These are phyloP conservation scores for Fusarium floridanum DNA, from an alignment of 2,329 filamentous ascomycete species.

Conservation along the genomic window DNA sequence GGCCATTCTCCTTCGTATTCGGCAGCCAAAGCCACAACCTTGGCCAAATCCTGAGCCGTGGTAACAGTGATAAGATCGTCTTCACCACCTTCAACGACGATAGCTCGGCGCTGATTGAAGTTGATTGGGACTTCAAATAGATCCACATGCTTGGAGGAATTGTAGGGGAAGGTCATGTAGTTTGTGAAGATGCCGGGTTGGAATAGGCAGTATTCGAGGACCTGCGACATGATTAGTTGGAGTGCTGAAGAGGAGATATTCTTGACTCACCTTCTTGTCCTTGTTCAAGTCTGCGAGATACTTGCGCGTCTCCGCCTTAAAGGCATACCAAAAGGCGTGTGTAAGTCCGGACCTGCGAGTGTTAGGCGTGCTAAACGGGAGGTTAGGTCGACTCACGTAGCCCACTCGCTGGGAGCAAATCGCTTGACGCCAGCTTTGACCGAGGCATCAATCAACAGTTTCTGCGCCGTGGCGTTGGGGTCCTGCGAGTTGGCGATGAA, in stretches of 20 bases:
- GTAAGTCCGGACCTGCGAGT: conserved; percentile 18
- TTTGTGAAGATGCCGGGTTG: conserved; percentile 67
- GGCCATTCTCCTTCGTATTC: conserved; percentile 61
- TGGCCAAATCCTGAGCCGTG: conserved; percentile 58
- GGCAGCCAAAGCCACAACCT: conserved; percentile 55
- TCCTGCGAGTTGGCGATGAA: conserved; percentile 58
- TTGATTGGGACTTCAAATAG: conserved; percentile 55
- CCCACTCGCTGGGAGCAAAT: conserved; percentile 73
- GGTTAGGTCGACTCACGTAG: conserved; percentile 47
- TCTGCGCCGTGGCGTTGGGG: conserved; percentile 49
- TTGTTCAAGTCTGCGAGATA: conserved; percentile 67
- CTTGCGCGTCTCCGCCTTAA: conserved; percentile 61
- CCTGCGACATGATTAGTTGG: conserved; percentile 46
- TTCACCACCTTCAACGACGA: conserved; percentile 58
- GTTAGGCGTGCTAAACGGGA: neutral
- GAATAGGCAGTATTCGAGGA: conserved; percentile 69
- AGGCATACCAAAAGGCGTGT: conserved; percentile 29
- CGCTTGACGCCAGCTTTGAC: conserved; percentile 69
- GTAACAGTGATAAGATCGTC: conserved; percentile 59
- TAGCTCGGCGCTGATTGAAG: conserved; percentile 56
- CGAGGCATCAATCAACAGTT: conserved; percentile 67
- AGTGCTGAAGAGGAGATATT: rapidly evolving
- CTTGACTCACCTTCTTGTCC: conserved; percentile 53
- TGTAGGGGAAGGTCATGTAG: conserved; percentile 65
- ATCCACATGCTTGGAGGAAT: conserved; percentile 59